phyloP scores from a whole-genome alignment of 2,329 filamentous ascomycete species.

The Drechslerella stenobrocha region DNA sequence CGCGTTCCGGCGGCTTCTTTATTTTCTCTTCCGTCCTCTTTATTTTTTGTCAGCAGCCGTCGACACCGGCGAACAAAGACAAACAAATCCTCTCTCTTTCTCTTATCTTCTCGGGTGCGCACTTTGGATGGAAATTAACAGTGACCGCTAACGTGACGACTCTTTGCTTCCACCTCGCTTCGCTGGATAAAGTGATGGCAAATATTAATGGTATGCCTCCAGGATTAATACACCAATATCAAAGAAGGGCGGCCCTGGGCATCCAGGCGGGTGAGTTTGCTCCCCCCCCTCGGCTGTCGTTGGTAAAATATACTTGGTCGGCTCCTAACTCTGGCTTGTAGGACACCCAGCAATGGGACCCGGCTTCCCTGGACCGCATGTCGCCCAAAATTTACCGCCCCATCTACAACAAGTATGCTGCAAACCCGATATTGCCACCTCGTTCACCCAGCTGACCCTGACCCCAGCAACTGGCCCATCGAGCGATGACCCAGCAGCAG shows the following conservation, averaged over 20 bases:
- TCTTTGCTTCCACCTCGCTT: constrained; percentile 5
- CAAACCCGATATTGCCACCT: not conserved
- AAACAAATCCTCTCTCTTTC: constrained; percentile 19
- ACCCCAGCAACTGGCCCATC: constrained; percentile 12
- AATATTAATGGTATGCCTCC: constrained; percentile 48
- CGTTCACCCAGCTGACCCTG: not conserved
- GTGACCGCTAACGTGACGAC: constrained; percentile 41
- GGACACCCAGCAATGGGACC: constrained; percentile 25
- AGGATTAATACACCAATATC: constrained; percentile 46
- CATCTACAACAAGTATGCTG: constrained; percentile 42
- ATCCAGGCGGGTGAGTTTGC: constrained; percentile 12
- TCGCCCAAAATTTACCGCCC: constrained; percentile 21
- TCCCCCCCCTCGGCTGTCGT: too few relatives aligned
- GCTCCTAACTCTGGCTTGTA: constrained; percentile 12
- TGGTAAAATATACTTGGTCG: too few relatives aligned
- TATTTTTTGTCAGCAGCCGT: not conserved
- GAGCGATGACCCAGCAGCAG: constrained; percentile 25
- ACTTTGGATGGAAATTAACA: constrained; percentile 41
- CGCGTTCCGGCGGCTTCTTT: constrained; percentile 23
- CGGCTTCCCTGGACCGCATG: constrained; percentile 29
- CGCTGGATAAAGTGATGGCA: constrained; percentile 34
- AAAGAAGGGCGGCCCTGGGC: constrained; percentile 27
- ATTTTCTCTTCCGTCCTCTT: constrained; percentile 7
- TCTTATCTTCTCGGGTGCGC: constrained; percentile 41
- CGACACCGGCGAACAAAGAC: constrained; percentile 4